phyloP scores from a whole-genome alignment of 768 basidiomycete genomes.

The Boletus subparvulus region DNA sequence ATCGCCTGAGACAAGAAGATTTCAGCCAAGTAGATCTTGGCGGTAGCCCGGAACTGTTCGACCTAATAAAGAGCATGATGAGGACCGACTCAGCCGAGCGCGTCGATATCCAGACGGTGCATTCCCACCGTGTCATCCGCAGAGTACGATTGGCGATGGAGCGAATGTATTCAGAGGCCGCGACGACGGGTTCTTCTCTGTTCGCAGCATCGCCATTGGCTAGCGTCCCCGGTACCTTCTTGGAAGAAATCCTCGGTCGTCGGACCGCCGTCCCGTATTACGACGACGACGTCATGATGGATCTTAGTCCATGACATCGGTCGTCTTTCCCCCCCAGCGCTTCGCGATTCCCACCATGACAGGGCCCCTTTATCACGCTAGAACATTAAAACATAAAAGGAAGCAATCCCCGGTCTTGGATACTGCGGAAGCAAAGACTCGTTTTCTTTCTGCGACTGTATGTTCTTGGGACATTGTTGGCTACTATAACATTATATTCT shows the following conservation, averaged over 20 bases:
- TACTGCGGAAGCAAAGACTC: slow-evolving; percentile 12
- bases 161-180: slow-evolving; percentile 37
- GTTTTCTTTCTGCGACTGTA: slow-evolving; percentile 25
- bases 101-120: slow-evolving; percentile 54
- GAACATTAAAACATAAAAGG: slow-evolving; percentile 6
- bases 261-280: slow-evolving; percentile 6
- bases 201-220: slow-evolving; percentile 66
- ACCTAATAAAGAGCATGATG: slow-evolving; percentile 77
- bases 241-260: slow-evolving; percentile 58
- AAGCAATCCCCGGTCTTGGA: slow-evolving; percentile 18
- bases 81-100: slow-evolving; percentile 64
- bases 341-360: slow-evolving; percentile 5
- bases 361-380: background rate
- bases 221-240: slow-evolving; percentile 58
- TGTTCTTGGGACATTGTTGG: slow-evolving; percentile 38
- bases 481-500: slow-evolving; percentile 36
- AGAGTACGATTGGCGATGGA: slow-evolving; percentile 69
- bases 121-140: slow-evolving; percentile 59
- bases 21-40: slow-evolving; percentile 80
- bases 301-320: slow-evolving; percentile 36
- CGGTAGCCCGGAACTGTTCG: slow-evolving; percentile 62
- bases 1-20: slow-evolving; percentile 86
- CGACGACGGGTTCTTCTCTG: slow-evolving; percentile 36
- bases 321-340: background rate
- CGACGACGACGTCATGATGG: slow-evolving; percentile 37